Percentiles rank a stretch among this genome's conserved stretches.
Evolutionary conservation across 2,329 filamentous ascomycete genomes (phyloP).

Genomic region (Aspergillus fijiensis): DNA sequence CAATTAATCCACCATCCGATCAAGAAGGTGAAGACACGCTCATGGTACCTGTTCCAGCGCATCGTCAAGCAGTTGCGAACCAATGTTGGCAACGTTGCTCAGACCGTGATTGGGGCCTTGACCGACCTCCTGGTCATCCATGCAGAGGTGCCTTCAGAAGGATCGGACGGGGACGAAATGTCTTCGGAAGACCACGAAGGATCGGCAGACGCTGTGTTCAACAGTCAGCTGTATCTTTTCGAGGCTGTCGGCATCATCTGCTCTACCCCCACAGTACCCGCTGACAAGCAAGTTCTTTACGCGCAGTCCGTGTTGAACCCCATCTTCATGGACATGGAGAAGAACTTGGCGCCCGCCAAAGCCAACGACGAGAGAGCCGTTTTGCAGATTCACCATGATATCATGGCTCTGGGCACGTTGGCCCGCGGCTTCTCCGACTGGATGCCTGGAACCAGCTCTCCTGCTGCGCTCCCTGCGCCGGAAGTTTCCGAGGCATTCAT

Average conservation of each 20-base stretch:
- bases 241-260: constrained; percentile 93
- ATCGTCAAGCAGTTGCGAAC: constrained; percentile 83
- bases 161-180: constrained; percentile 82
- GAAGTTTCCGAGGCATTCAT: constrained; percentile 81
- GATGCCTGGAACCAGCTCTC: constrained; percentile 60
- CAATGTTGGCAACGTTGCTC: constrained; percentile 83
- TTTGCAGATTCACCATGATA: constrained; percentile 91
- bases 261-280: constrained; percentile 72
- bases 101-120: constrained; percentile 88
- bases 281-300: constrained; percentile 83
- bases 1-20: constrained; percentile 84
- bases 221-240: constrained; percentile 87
- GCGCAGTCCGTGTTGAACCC: constrained; percentile 85
- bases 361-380: constrained; percentile 76
- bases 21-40: constrained; percentile 80
- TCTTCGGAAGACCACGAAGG: constrained; percentile 90
- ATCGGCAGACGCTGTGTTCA: constrained; percentile 86
- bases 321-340: constrained; percentile 84
- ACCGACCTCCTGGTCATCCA: constrained; percentile 85
- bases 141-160: constrained; percentile 77
- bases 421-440: constrained; percentile 92
- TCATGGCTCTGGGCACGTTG: constrained; percentile 91
- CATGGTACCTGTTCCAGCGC: constrained; percentile 95
- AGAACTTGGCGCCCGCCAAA: constrained; percentile 72
- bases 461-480: constrained; percentile 56